Evolutionary conservation across 139 green algal genomes (phyloP), one percentile per base, ranked within the genome.

Genomic region (Chlorella sp.): DNA sequence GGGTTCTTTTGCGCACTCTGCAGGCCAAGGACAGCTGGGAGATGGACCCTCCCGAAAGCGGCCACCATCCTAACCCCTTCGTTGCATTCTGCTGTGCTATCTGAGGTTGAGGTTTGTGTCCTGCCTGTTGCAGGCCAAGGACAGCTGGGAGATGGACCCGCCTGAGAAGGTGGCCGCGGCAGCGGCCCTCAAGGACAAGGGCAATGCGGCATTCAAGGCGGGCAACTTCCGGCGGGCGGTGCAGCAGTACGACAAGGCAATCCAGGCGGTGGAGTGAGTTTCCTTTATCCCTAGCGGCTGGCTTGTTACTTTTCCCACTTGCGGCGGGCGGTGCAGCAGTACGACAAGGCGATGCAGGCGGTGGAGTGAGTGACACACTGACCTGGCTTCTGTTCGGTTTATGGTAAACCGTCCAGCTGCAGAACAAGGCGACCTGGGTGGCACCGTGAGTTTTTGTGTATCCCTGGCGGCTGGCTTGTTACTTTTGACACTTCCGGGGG

Each of bases 11-110:
- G 8, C 46, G 46, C 7, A 54, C 11, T 54, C 11, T 34, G 51
- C 91, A 97, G 92, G 89, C 93, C 30, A 99, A 98, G 90, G 95
- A 98, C 75, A 90, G 87, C 28, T 99, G 92, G 91, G 95, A 98
- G 76, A 96, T 99, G 94, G 90, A 87, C 46, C 84, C 90, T 3
- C 60, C 72, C 32, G 97, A 99, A 82, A 99, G n/a, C n/a, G n/a
- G n/a, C n/a, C n/a, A n/a, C n/a, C n/a, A n/a, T n/a, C n/a, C n/a
- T n/a, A n/a, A n/a, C n/a, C n/a, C n/a, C n/a, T n/a, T n/a, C n/a
- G n/a, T n/a, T n/a, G n/a, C n/a, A n/a, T n/a, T n/a, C n/a, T n/a
- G n/a, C n/a, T n/a, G n/a, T n/a, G n/a, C n/a, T n/a, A n/a, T n/a
- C n/a, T n/a, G n/a, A n/a, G n/a, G n/a, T n/a, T n/a, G n/a, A n/a